phyloP scores from a whole-genome alignment of 2,329 filamentous ascomycete species.

The Ophiostoma montium region DNA sequence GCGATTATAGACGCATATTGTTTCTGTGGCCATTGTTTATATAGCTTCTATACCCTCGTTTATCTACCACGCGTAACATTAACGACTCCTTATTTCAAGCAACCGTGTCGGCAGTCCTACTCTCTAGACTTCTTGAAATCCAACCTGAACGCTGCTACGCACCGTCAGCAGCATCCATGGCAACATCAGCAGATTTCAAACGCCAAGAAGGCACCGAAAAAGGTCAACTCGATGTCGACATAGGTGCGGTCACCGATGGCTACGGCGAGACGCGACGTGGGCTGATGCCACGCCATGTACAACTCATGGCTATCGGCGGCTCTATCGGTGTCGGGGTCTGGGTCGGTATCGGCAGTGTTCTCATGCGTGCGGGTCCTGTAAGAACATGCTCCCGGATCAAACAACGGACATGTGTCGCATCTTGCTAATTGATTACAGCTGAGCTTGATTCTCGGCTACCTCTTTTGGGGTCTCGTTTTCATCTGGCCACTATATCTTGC shows the following conservation, averaged over 20 bases:
- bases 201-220: background rate
- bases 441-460: conserved; percentile 30
- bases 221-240: background rate
- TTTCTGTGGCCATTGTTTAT: too few relatives aligned
- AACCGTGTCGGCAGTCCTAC: too few relatives aligned
- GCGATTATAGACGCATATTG: too few relatives aligned
- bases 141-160: too few relatives aligned
- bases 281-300: conserved; percentile 40
- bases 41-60: too few relatives aligned
- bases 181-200: background rate
- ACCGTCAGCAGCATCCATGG: background rate
- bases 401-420: too few relatives aligned
- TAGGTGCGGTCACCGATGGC: conserved; percentile 20
- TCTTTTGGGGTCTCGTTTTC: conserved; percentile 40
- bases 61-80: too few relatives aligned
- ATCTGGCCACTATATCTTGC: conserved; percentile 50
- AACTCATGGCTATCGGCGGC: conserved; percentile 44
- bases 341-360: conserved; percentile 45
- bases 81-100: too few relatives aligned
- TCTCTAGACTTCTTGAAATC: too few relatives aligned
- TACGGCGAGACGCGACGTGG: conserved; percentile 26
- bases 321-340: conserved; percentile 45
- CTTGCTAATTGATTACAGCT: background rate
- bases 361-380: conserved; percentile 14
- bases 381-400: background rate